Percentiles rank a stretch among this genome's conserved stretches.
These are phyloP conservation scores for Litchi chinensis DNA, from an alignment of 345 rosid species.

Conservation along the genomic window DNA sequence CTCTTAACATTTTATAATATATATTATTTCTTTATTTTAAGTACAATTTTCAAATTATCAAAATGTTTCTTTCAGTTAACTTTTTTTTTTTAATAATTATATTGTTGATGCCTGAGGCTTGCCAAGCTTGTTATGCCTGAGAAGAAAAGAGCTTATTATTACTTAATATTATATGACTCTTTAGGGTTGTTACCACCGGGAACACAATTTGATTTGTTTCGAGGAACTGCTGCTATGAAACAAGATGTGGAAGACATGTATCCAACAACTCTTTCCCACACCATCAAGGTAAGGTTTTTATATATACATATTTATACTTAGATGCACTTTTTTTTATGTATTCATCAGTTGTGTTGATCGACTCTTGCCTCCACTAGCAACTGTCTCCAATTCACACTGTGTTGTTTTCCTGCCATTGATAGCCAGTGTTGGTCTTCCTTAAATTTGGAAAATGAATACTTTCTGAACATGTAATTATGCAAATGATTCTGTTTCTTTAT, in stretches of 20 bases:
- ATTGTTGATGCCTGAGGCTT: not conserved
- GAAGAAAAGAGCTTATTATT: not conserved
- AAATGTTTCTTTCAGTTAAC: not conserved
- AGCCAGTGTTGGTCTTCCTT: too few relatives aligned
- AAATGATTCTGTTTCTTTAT: not conserved
- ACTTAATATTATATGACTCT: conserved; percentile 12
- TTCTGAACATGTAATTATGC: not conserved
- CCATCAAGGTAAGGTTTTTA: conserved; percentile 64
- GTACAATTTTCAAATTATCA: not conserved
- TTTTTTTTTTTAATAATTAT: not conserved
- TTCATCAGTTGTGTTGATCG: not conserved
- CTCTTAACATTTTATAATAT: not conserved
- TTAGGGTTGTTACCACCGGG: conserved; percentile 97
- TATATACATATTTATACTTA: not conserved
- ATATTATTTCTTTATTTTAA: not conserved
- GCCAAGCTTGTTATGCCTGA: not conserved
- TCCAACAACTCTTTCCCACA: conserved; percentile 76
- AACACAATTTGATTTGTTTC: conserved; percentile 93
- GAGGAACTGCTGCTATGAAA: conserved; percentile 98
- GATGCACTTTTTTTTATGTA: not conserved
- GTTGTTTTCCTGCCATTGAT: not conserved
- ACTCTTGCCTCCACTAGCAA: not conserved
- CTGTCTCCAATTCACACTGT: not conserved
- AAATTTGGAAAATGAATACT: too few relatives aligned
- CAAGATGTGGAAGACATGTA: conserved; percentile 94